Base-by-base conservation (phyloP, 371 early-diverging fungal species). In the Mucor plumbeus region DNA sequence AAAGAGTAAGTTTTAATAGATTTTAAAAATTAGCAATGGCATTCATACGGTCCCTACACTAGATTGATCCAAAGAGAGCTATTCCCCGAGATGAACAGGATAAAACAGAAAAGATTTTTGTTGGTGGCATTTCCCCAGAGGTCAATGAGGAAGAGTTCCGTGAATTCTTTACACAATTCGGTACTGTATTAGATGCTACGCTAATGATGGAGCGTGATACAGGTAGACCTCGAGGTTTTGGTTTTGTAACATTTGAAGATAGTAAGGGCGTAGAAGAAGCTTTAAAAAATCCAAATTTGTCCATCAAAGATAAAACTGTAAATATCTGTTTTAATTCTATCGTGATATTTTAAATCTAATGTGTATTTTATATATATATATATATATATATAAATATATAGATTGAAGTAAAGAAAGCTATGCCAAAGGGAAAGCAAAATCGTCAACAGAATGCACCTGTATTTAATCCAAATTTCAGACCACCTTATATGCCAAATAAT, bases 61-160 rank as follows among this genome's bases (percentile, higher is more conserved):
- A 91, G 92, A 89, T 95, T 71, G 96, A 95, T 73, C 94, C 95
- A 8, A 95, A 95, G 70, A 88, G 90, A 33, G 95, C 95, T 1
- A 86, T 95, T 71, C 95, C 95, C 26, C 85, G 91, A 17, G 91
- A 90, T 54, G 87, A 88, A 61, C 88, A 89, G 57, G 92, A 92
- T 76, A 90, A 87, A 65, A 90, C 92, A 21, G 92, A 92, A 68
- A 95, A 94, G 84, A 87, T 96, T 56, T 97, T 97, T 83, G 95
- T 96, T 7, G 96, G 95, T 54, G 95, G 96, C 5, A 88, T 97
- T 41, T 85, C 93, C 7, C 76, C 90, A 6, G 91, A 92, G 11
- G 91, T 91, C 7, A 87, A 90, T 15, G 94, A 94, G 70, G 94
- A 92, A 34, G 94, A 94, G 65, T 87, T 96, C 71, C 82, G 85